Percentiles rank a stretch among this genome's conserved stretches.
Evolutionary conservation across 1,139 yeast species (phyloP).

Genomic region (Trichomonascaceae sp.): DNA sequence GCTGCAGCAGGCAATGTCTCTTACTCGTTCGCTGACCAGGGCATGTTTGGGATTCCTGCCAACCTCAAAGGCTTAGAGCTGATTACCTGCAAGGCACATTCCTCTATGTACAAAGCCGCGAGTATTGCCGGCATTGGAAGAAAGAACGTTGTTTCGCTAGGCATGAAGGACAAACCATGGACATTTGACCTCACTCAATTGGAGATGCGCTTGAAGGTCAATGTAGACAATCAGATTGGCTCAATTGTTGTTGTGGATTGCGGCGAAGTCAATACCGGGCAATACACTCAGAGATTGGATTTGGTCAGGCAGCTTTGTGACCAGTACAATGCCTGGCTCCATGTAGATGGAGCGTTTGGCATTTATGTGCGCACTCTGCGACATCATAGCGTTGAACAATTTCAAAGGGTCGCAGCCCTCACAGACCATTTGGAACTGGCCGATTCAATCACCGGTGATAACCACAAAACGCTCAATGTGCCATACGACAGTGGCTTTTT

Average conservation of each 20-base stretch:
- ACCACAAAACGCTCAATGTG: conserved; percentile 19
- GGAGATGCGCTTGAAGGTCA: conserved; percentile 7
- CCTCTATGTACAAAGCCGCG: conserved; percentile 17
- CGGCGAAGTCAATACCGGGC: conserved; percentile 20
- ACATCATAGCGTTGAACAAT: no score
- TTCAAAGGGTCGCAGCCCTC: no score
- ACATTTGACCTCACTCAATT: conserved; percentile 13
- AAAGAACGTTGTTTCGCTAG: conserved; percentile 8
- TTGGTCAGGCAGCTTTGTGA: conserved; percentile 15
- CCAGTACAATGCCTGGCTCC: conserved; percentile 18
- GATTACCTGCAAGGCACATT: conserved; percentile 14
- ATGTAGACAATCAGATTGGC: conserved; percentile 3
- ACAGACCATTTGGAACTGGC: conserved; percentile 16
- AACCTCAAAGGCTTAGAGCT: conserved; percentile 3
- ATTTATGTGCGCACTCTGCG: conserved; percentile 12
- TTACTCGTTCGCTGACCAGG: conserved; percentile 10
- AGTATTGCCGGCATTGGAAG: conserved; percentile 18
- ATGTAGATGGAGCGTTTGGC: conserved; percentile 20
- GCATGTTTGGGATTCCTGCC: no score
- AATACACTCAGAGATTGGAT: conserved; percentile 11
- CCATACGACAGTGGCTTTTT: conserved; percentile 20
- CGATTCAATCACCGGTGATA: conserved; percentile 19
- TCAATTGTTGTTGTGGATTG: conserved; percentile 15
- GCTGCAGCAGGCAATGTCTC: conserved; percentile 2
- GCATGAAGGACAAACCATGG: conserved; percentile 11